These are phyloP conservation scores for Diaporthe helianthi DNA, from an alignment of 2,329 filamentous ascomycete species.

Conservation along the genomic window DNA sequence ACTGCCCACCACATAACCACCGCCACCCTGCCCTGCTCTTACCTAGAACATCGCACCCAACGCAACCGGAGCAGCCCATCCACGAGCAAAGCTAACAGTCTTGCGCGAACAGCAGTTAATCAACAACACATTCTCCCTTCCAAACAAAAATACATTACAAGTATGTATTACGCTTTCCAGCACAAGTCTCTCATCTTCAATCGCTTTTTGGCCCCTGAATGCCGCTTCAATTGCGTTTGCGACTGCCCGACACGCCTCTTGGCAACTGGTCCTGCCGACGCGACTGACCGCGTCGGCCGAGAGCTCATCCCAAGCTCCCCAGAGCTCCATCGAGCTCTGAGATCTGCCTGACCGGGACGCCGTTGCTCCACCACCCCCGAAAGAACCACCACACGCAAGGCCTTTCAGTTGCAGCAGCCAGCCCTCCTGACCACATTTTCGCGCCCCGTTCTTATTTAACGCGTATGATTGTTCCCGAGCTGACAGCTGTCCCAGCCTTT, in stretches of 20 bases:
- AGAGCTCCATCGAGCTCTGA: constrained; percentile 16
- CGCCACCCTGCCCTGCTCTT: background rate
- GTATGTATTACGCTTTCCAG: constrained; percentile 45
- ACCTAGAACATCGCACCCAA: constrained; percentile 28
- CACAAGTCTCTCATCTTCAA: constrained; percentile 46
- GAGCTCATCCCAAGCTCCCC: constrained; percentile 16
- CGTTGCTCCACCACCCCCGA: background rate
- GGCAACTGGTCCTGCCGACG: constrained; percentile 15
- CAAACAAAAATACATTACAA: constrained; percentile 39
- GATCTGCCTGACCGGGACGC: constrained; percentile 12
- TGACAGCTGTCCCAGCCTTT: constrained; percentile 42
- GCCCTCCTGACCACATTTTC: background rate
- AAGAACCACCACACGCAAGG: background rate
- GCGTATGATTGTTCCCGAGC: constrained; percentile 35
- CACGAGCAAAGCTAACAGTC: constrained; percentile 25
- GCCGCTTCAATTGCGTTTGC: constrained; percentile 50
- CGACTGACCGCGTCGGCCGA: constrained; percentile 17
- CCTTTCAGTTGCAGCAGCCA: background rate
- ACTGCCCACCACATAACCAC: constrained; percentile 28
- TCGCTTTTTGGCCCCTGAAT: constrained; percentile 42
- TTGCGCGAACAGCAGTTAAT: constrained; percentile 39
- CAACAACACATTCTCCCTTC: constrained; percentile 37
- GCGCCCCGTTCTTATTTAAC: background rate
- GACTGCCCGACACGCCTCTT: constrained; percentile 37
- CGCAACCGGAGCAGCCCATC: background rate